Evolutionary conservation across 495 filamentous ascomycete species (phyloP), one percentile per base, ranked within the genome.

Genomic region (Daldinia decipiens): DNA sequence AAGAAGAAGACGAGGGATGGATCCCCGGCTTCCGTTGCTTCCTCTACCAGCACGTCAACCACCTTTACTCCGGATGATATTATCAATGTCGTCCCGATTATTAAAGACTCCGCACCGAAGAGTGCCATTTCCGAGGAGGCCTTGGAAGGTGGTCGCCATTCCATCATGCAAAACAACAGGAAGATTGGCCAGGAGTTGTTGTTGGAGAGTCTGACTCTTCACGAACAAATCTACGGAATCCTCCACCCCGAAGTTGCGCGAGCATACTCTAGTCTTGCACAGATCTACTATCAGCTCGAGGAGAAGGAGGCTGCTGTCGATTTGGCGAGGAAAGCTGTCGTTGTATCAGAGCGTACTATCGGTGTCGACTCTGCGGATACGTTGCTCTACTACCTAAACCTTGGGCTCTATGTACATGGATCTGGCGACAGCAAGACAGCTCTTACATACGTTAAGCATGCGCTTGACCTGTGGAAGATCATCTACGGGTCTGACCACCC

Each of bases 221-320:
- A 99, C 74, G 96, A 99, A 82, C 96, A 99, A 80, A 98, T 99
- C 75, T 99, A 99, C 74, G 96, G 96, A 63, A 94, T 98, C 43
- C 86, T 99, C 24, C 96, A 99, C 78, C 93, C 96, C 11, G 96
- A 99, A 80, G 94, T 98, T 71, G 94, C 95, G 60, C 89, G 95
- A 78, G 90, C 97, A 36, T 99, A 99, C 82, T 92, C 96, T 79
- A 92, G 91, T 40, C 85, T 99, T 31, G 97, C 96, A 6, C 96
- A 95, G 86, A 85, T 98, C 47, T 97, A 97, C 82, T 97, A 93
- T 80, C 91, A 94, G 78, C 88, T 97, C 12, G 95, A 97, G 45
- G 95, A 99, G 83, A 98, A 98, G 83, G 91, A 91, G 11, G 92
- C 92, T 4, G 96, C 96, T 34, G 90, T 98, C 17, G 96, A 99